Evolutionary conservation across 2,329 filamentous ascomycete genomes (phyloP), one percentile per base, ranked within the genome.

Genomic region (Lasiodiplodia gonubiensis): DNA sequence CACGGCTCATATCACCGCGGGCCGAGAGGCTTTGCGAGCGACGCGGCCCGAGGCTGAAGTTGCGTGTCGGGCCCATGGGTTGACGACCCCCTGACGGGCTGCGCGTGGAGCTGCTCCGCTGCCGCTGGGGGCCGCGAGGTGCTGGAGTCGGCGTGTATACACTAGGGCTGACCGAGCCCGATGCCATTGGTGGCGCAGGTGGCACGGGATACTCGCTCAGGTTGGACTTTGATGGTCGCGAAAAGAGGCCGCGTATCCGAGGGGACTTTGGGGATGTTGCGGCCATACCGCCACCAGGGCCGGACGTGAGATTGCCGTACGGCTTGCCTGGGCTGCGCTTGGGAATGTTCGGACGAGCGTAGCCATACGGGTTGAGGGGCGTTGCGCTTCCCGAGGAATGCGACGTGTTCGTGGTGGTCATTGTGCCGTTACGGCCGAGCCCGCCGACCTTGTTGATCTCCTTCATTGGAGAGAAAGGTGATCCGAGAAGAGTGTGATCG

Each of bases 361-460:
- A 66, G 5, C 65, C 65, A 37, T 67, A 67, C 2, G 54, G 54
- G 30, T 51, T 54, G 61, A 53, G 35, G 42, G 61, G 61, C n/a
- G 61, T 64, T 4, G 59, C 46, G 11, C 59, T 63, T 25, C 59
- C 46, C 12, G 59, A 63, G 4, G 59, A 49, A 8, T 46, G 42
- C 6, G 35, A 4, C 10, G 55, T 53, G 23, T 46, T 67, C 27
- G 48, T 11, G 69, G 64, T 54, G 69, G 51, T 72, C 71, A 39
- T 73, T 12, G 71, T 10, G 74, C 75, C 6, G 72, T 77, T 42
- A 71, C 72, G 27, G 60, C 72, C 2, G 74, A 76, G 1, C 74
- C 78, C 49, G 71, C 73, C 66, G 16, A 27, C 52, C 35, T 54
- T 64, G n/a, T 64, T 64, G 46, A 63, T 63, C 21, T 63, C 59